Evolutionary conservation across 352 stramenopile genomes (phyloP).

Genomic region (Pseudoperonospora humuli): DNA sequence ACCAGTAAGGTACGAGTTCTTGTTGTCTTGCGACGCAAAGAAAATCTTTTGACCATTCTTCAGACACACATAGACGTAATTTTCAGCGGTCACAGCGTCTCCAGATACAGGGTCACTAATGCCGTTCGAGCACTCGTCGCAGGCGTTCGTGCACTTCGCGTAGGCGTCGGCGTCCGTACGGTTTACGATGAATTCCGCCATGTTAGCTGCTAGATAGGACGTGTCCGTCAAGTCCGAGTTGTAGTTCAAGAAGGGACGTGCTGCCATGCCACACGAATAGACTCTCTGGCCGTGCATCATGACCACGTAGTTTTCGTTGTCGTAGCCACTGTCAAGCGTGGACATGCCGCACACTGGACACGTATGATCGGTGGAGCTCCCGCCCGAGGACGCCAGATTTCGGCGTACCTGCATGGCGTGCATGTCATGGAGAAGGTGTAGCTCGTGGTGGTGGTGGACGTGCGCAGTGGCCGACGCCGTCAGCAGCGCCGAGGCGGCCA

Average conservation of each 20-base stretch:
- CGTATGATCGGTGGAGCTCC: constrained; percentile 41
- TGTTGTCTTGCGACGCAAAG: constrained; percentile 62
- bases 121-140: constrained; percentile 37
- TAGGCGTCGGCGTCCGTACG: constrained; percentile 35
- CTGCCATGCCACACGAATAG: constrained; percentile 72
- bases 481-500: constrained; percentile 7
- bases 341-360: constrained; percentile 74
- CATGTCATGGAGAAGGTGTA: constrained; percentile 31
- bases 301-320: constrained; percentile 56
- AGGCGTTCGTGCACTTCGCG: constrained; percentile 29
- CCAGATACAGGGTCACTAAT: constrained; percentile 65
- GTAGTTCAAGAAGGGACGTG: constrained; percentile 37
- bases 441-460: constrained; percentile 22
- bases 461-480: constrained; percentile 15
- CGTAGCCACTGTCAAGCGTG: constrained; percentile 38
- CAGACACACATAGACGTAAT: constrained; percentile 68
- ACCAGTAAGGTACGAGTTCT: constrained; percentile 52
- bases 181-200: constrained; percentile 43
- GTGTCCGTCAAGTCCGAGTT: constrained; percentile 57
- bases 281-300: constrained; percentile 55
- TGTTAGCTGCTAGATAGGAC: constrained; percentile 64
- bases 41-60: constrained; percentile 79
- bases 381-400: constrained; percentile 18
- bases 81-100: constrained; percentile 39
- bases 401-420: constrained; percentile 20